Base-by-base conservation (phyloP, 139 green algal species). In the Chlamydomonas applanata region DNA sequence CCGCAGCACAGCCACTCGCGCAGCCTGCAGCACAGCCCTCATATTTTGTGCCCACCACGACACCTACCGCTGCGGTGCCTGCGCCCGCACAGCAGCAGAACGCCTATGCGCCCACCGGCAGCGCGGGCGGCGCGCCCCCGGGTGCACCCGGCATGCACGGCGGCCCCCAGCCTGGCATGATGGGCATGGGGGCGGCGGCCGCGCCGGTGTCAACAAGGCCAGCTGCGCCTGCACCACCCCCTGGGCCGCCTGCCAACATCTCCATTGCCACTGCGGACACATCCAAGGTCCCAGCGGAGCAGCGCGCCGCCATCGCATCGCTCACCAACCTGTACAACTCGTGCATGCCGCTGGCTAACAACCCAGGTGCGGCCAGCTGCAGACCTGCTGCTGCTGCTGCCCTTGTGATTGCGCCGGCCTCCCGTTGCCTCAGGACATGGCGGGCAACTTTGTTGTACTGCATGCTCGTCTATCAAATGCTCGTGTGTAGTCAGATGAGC, bases 191-290 rank as follows among this genome's bases (percentile, higher is more conserved):
- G 9, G 65, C 52, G 45, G 36, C 52, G 30, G 29, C 71, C 1
- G 77, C 82, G 24, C 61, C 67, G 0, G 40, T 69, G 17, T 76
- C 71, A 29, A 32, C 45, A 4, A 68, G 66, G 33, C 84, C 88
- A 1, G 46, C 72, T n/a, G 63, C 84, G 17, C 89, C 90, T 0
- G 70, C 88, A 1, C 69, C 71, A 19, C 87, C 87, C 3, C 72
- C 86, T 11, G 89, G 88, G 0, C 93, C 93, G 29, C 93, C 93
- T 4, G 67, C 91, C 46, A 91, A 93, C 76, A 87, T 93, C 54
- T 85, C 63, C 30, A 79, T 97, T 17, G 36, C 71, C 2, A 96
- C 74, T 35, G 90, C 84, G 9, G 91, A 95, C 69, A 90, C 82
- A 19, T 88, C 78, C 33, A 79, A 81, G 49, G 86, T 94, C 29